Base-by-base conservation (phyloP, 257 asterid genomes). In the Nicotiana paniculata region DNA sequence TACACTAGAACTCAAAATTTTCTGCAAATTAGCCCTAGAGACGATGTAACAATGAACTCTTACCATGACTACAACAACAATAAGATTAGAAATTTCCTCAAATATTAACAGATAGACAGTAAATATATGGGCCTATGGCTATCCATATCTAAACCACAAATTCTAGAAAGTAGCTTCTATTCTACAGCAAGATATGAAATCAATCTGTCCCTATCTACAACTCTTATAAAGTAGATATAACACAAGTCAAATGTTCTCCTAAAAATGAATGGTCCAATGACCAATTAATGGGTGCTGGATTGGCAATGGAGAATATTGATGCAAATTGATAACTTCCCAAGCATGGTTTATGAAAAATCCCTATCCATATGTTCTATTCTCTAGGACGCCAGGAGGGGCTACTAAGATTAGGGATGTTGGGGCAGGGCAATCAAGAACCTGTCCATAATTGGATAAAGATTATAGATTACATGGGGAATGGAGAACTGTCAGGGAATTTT, bases 211-310 rank as follows among this genome's bases (percentile, higher is more conserved):
- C 10, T 72, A 43, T 46, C 59, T 46, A 72, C 59, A 46, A 46
- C 78, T 70, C 59, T 21, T 72, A 24, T n/a, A 15, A 43, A 72
- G 21, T 43, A 46, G 78, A 72, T 46, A 24, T 46, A 43, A 46
- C 48, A 72, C 15, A 21, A 46, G 26, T 72, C 37, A 21, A 43
- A 6, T 21, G 24, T 70, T 63, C 46, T 21, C 59, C 28, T 43
- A 70, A 43, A 70, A 46, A 11, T 12, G 78, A 43, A 72, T 46
- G 37, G 78, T 72, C 59, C 13, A 21, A 72, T 46, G 59, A 43
- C 78, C 78, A 72, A 72, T 72, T 72, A 72, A 46, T 72, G 78
- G 78, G 13, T 72, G 78, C n/a, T 72, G 59, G 7, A n/a, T 39
- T 39, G 18, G 77, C 33, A 69, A 39, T 24, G 13, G 37, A 46